Evolutionary conservation across 768 basidiomycete species (phyloP).

Genomic region (Multifurca ochricompacta): DNA sequence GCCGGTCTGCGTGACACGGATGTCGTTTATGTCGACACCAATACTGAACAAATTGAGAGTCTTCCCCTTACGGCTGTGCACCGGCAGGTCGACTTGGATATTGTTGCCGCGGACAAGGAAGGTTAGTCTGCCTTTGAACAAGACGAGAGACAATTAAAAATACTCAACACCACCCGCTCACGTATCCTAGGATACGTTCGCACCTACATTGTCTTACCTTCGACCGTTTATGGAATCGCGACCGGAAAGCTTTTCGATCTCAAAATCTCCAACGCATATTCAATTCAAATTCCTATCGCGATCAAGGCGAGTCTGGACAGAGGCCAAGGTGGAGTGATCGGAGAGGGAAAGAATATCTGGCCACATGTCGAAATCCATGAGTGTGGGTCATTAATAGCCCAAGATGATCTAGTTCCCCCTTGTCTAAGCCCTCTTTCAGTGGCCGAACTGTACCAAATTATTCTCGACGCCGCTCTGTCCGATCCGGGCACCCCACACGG

Average conservation of each 20-base stretch:
- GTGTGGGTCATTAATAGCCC: slow-evolving; percentile 26
- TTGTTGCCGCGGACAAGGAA: slow-evolving; percentile 42
- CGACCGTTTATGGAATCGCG: slow-evolving; percentile 55
- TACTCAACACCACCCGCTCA: neutral
- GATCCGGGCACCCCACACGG: slow-evolving; percentile 25
- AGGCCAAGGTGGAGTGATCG: slow-evolving; percentile 46
- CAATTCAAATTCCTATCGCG: slow-evolving; percentile 43
- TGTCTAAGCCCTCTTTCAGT: slow-evolving; percentile 26
- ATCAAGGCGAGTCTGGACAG: slow-evolving; percentile 40
- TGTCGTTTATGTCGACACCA: slow-evolving; percentile 42
- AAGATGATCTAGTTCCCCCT: too few species aligned
- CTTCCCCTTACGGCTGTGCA: slow-evolving; percentile 40
- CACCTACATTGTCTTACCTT: slow-evolving; percentile 46
- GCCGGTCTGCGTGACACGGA: slow-evolving; percentile 33
- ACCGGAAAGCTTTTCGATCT: slow-evolving; percentile 38
- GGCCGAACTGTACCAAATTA: slow-evolving; percentile 35
- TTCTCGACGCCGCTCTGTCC: slow-evolving; percentile 34
- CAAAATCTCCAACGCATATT: slow-evolving; percentile 47
- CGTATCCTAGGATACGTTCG: slow-evolving; percentile 24
- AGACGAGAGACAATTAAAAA: neutral
- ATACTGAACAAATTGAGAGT: slow-evolving; percentile 37
- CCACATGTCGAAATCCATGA: slow-evolving; percentile 50
- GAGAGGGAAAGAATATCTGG: slow-evolving; percentile 53
- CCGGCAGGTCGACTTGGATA: slow-evolving; percentile 40
- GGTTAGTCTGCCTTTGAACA: slow-evolving; percentile 27